Evolutionary conservation across 1,284 basidiomycete genomes (phyloP).

Genomic region (Rhodotorula sp.): DNA sequence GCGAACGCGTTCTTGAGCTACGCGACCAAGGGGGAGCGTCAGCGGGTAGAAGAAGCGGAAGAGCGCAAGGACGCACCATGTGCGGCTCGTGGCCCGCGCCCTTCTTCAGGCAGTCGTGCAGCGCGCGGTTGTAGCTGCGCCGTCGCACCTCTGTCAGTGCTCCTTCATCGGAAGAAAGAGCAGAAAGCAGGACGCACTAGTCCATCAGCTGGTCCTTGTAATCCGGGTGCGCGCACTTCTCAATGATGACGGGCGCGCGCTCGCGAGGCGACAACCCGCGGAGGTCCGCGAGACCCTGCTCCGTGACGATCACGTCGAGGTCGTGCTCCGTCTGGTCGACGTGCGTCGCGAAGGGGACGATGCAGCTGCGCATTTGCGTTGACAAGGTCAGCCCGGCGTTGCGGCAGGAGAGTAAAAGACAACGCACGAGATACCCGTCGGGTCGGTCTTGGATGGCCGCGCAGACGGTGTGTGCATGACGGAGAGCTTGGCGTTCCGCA

Average conservation of each 20-base stretch:
- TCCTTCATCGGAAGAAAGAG: too few relatives aligned
- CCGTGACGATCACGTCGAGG: constrained; percentile 42
- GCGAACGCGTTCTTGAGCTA: constrained; percentile 27
- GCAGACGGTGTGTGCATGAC: constrained; percentile 61
- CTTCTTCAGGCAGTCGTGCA: constrained; percentile 57
- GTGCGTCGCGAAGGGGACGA: constrained; percentile 59
- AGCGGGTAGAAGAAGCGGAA: too few relatives aligned
- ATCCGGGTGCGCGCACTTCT: constrained; percentile 55
- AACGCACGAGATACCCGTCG: constrained; percentile 2
- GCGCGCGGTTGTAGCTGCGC: constrained; percentile 54
- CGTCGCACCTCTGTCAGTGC: neutral
- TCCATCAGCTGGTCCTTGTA: constrained; percentile 57
- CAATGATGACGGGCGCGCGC: constrained; percentile 58
- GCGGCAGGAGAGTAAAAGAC: neutral
- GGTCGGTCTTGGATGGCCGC: constrained; percentile 20
- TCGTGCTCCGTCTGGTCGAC: constrained; percentile 53
- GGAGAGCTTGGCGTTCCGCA: constrained; percentile 59
- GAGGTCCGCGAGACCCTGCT: constrained; percentile 59
- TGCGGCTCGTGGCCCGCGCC: constrained; percentile 60
- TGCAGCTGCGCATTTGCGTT: constrained; percentile 43
- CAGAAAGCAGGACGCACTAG: constrained; percentile 46
- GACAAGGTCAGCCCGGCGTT: constrained; percentile 57
- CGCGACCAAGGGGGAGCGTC: too few relatives aligned
- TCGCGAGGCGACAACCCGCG: constrained; percentile 59
- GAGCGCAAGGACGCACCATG: constrained; percentile 52